Evolutionary conservation across 2,329 filamentous ascomycete species (phyloP).

Genomic region (Ceratocystis cubensis): DNA sequence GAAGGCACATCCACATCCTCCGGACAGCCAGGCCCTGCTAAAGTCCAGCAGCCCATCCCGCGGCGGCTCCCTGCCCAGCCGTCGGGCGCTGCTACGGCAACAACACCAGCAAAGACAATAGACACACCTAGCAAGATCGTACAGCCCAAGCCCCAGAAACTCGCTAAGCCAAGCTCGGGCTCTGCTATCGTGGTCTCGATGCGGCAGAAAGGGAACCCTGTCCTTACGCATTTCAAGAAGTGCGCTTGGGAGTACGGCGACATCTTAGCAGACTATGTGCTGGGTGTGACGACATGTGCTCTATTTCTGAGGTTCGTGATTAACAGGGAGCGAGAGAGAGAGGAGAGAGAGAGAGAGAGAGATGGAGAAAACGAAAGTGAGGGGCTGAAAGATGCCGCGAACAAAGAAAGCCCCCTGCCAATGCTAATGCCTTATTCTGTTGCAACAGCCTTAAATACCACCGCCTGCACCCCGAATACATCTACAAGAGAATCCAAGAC

Average conservation of each 20-base stretch:
- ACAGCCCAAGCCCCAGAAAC: slow-evolving; percentile 79
- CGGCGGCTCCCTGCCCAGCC: slow-evolving; percentile 42
- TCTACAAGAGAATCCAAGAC: slow-evolving; percentile 80
- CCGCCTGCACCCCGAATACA: slow-evolving; percentile 91
- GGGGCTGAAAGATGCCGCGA: not conserved
- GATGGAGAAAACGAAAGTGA: not conserved
- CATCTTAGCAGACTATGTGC: slow-evolving; percentile 85
- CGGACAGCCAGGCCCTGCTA: slow-evolving; percentile 20
- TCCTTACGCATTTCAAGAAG: slow-evolving; percentile 68
- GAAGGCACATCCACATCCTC: not conserved
- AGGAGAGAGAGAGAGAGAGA: too few relatives aligned
- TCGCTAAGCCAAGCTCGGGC: slow-evolving; percentile 51
- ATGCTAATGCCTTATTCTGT: not conserved
- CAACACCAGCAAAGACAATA: slow-evolving; percentile 23
- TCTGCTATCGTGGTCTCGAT: slow-evolving; percentile 81
- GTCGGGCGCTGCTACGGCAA: slow-evolving; percentile 10
- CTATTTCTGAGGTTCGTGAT: slow-evolving; percentile 58
- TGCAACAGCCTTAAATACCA: slow-evolving; percentile 72
- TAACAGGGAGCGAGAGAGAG: not conserved
- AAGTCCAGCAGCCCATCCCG: slow-evolving; percentile 37
- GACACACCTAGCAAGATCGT: slow-evolving; percentile 47
- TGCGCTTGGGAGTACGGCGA: slow-evolving; percentile 95
- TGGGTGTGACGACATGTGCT: slow-evolving; percentile 77
- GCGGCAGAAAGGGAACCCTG: slow-evolving; percentile 88
- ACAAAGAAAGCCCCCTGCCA: too few relatives aligned